Evolutionary conservation across 805 yeast genomes (phyloP).

Genomic region (Saccharomycopsis sp.): DNA sequence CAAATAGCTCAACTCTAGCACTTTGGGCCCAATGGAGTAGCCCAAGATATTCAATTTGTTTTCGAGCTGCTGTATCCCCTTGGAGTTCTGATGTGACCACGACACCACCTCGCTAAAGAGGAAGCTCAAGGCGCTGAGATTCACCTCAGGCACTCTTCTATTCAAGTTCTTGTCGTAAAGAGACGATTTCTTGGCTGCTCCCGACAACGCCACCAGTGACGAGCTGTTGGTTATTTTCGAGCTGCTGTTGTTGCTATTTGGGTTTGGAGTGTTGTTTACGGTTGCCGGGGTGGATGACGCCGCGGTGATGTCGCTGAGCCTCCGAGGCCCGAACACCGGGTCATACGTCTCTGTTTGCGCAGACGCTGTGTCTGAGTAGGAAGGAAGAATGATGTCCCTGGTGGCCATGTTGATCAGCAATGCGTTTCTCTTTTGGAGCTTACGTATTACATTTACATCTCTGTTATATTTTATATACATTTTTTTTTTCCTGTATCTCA

Average conservation of each 20-base stretch:
- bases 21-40: conserved; percentile 65
- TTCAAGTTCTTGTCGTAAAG: conserved; percentile 65
- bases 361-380: conserved; percentile 3
- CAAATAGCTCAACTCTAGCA: conserved; percentile 57
- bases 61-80: conserved; percentile 61
- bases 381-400: conserved; percentile 19
- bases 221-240: conserved; percentile 23
- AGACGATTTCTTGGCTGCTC: conserved; percentile 22
- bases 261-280: too few relatives aligned
- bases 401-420: too few relatives aligned
- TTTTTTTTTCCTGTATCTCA: too few relatives aligned
- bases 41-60: conserved; percentile 61
- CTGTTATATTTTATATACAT: too few relatives aligned
- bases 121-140: conserved; percentile 56
- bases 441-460: too few relatives aligned
- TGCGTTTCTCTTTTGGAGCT: too few relatives aligned
- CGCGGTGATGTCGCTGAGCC: too few relatives aligned
- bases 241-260: conserved; percentile 22
- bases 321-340: conserved; percentile 20
- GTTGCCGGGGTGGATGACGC: conserved; percentile 2
- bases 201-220: conserved; percentile 26
- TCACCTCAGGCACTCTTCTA: conserved; percentile 59
- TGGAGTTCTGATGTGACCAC: conserved; percentile 51
- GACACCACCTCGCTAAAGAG: conserved; percentile 63
- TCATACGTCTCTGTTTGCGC: conserved; percentile 12